Evolutionary conservation across 768 basidiomycete species (phyloP).

Genomic region (Suillus brevipes): DNA sequence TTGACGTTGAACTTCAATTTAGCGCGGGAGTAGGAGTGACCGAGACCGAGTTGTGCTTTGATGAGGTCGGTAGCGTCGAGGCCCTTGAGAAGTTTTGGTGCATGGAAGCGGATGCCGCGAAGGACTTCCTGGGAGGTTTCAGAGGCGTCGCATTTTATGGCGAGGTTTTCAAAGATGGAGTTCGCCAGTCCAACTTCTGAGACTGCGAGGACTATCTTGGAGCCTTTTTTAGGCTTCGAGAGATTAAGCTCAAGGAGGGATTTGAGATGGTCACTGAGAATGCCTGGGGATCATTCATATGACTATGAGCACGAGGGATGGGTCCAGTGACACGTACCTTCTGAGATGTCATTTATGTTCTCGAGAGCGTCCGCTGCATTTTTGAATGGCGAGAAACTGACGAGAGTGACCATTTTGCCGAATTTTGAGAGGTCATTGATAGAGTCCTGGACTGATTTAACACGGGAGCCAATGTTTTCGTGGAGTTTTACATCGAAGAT

Average conservation of each 20-base stretch:
- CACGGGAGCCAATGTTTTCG: conserved; percentile 85
- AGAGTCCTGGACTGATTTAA: conserved; percentile 78
- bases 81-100: conserved; percentile 84
- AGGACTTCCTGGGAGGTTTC: conserved; percentile 83
- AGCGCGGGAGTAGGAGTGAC: conserved; percentile 95
- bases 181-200: conserved; percentile 73
- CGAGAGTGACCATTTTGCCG: conserved; percentile 85
- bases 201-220: conserved; percentile 73
- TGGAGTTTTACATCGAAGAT: conserved; percentile 84
- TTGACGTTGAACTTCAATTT: conserved; percentile 99
- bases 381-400: conserved; percentile 94
- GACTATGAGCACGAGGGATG: conserved; percentile 3
- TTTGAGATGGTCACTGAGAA: conserved; percentile 81
- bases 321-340: conserved; percentile 58
- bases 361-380: conserved; percentile 91
- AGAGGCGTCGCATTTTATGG: conserved; percentile 69
- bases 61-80: conserved; percentile 85
- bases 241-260: conserved; percentile 87
- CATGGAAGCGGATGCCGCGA: conserved; percentile 91
- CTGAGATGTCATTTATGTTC: conserved; percentile 94
- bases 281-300: conserved; percentile 47
- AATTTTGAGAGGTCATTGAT: conserved; percentile 88
- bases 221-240: conserved; percentile 70
- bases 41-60: conserved; percentile 94
- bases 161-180: conserved; percentile 71